phyloP scores from a whole-genome alignment of 192 early-diverging fungal genomes.

The Linnemannia exigua region DNA sequence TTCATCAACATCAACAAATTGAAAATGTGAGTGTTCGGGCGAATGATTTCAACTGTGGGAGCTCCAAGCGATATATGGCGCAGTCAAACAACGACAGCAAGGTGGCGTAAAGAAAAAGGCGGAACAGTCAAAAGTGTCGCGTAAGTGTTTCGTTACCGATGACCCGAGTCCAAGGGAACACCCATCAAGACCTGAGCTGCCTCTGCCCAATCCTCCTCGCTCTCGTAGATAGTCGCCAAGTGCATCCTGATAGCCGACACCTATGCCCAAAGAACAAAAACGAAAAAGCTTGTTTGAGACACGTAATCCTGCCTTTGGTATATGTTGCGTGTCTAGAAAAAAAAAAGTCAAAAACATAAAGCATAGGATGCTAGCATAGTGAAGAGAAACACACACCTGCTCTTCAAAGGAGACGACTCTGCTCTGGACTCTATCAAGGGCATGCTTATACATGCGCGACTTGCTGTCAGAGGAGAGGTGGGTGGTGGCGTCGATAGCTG shows the following conservation, averaged over 20 bases:
- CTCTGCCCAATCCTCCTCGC: conserved; percentile 84
- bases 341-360: not conserved
- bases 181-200: conserved; percentile 90
- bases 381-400: conserved; percentile 64
- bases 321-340: not conserved
- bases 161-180: conserved; percentile 93
- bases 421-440: conserved; percentile 78
- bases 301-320: not conserved
- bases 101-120: not conserved
- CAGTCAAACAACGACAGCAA: not conserved
- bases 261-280: conserved; percentile 36
- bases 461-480: conserved; percentile 57
- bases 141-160: conserved; percentile 62
- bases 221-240: conserved; percentile 80
- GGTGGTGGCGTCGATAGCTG: conserved; percentile 64
- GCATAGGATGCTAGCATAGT: no score
- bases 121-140: not conserved
- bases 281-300: not conserved
- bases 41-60: not conserved
- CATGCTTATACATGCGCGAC: conserved; percentile 73
- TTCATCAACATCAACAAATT: not conserved
- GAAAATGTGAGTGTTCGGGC: not conserved
- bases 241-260: conserved; percentile 82
- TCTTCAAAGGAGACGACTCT: conserved; percentile 88
- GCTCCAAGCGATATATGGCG: conserved; percentile 1